Percentiles rank a stretch among this genome's conserved stretches.
Evolutionary conservation across 1,284 basidiomycete genomes (phyloP).

Genomic region (Malassezia yamatoensis): DNA sequence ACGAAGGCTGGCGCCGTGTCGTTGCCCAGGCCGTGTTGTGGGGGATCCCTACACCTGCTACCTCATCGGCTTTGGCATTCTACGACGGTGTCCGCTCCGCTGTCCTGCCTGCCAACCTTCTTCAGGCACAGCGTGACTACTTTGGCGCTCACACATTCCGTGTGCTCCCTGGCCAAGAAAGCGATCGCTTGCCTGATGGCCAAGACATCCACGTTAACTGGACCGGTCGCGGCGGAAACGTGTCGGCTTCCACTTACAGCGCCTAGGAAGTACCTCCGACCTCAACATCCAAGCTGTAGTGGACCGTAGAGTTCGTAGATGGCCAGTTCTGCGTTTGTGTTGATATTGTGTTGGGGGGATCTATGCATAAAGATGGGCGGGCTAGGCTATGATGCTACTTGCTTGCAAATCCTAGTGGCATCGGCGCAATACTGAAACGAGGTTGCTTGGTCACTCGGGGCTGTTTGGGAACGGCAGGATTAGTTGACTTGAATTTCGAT

Average conservation of each 20-base stretch:
- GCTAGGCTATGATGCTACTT: no score
- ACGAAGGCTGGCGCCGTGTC: slow-evolving; percentile 96
- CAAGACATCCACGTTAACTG: slow-evolving; percentile 62
- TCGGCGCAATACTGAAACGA: slow-evolving; percentile 7
- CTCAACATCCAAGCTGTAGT: no score
- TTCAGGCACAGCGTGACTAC: slow-evolving; percentile 72
- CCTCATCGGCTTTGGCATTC: slow-evolving; percentile 94
- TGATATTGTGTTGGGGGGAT: no score
- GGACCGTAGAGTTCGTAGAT: no score
- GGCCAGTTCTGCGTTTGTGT: no score
- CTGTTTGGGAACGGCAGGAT: no score
- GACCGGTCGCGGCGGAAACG: slow-evolving; percentile 86
- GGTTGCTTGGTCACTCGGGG: no score
- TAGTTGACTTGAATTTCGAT: no score
- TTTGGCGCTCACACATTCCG: slow-evolving; percentile 47
- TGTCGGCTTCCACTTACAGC: slow-evolving; percentile 82
- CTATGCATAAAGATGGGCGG: no score
- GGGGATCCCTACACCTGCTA: slow-evolving; percentile 92
- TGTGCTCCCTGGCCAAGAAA: slow-evolving; percentile 39
- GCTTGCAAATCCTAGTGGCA: slow-evolving; percentile 7
- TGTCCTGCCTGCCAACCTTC: slow-evolving; percentile 75
- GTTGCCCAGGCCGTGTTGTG: slow-evolving; percentile 91
- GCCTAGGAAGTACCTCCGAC: slow-evolving; percentile 53
- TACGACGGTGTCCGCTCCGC: slow-evolving; percentile 90
- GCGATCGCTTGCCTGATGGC: slow-evolving; percentile 55